Evolutionary conservation across 2,329 filamentous ascomycete genomes (phyloP).

Genomic region (Lachnellula subtilissima): DNA sequence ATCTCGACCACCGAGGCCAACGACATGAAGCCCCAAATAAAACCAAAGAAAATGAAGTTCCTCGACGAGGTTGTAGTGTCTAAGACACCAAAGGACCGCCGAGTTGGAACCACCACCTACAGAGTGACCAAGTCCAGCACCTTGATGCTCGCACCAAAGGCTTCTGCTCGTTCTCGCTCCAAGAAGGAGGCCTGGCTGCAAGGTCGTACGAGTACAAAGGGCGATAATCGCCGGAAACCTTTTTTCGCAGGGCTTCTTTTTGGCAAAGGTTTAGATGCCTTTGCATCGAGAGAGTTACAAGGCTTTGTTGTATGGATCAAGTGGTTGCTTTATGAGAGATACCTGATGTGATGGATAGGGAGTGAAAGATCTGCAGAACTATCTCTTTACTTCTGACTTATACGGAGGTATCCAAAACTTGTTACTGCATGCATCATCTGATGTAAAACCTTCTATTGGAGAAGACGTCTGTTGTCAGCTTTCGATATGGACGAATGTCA

Average conservation of each 20-base stretch:
- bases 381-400: too few relatives aligned
- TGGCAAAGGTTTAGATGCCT: slow-evolving; percentile 7
- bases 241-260: slow-evolving; percentile 24
- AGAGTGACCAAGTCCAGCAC: slow-evolving; percentile 20
- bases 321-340: background rate
- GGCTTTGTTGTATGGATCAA: background rate
- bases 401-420: too few relatives aligned
- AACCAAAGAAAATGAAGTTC: slow-evolving; percentile 28
- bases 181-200: slow-evolving; percentile 29
- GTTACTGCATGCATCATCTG: too few relatives aligned
- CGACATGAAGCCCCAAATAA: background rate
- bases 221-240: slow-evolving; percentile 19
- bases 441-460: too few relatives aligned
- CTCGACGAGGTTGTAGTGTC: slow-evolving; percentile 14
- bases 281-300: background rate
- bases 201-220: slow-evolving; percentile 18
- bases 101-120: slow-evolving; percentile 28
- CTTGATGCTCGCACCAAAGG: slow-evolving; percentile 26
- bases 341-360: background rate
- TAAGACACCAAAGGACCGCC: slow-evolving; percentile 27
- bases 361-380: too few relatives aligned
- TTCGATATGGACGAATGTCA: too few relatives aligned
- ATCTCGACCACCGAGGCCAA: background rate
- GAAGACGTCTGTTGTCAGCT: too few relatives aligned
- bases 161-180: slow-evolving; percentile 16